Evolutionary conservation across 371 early-diverging fungal species (phyloP).

Genomic region (Mucor mucedo): DNA sequence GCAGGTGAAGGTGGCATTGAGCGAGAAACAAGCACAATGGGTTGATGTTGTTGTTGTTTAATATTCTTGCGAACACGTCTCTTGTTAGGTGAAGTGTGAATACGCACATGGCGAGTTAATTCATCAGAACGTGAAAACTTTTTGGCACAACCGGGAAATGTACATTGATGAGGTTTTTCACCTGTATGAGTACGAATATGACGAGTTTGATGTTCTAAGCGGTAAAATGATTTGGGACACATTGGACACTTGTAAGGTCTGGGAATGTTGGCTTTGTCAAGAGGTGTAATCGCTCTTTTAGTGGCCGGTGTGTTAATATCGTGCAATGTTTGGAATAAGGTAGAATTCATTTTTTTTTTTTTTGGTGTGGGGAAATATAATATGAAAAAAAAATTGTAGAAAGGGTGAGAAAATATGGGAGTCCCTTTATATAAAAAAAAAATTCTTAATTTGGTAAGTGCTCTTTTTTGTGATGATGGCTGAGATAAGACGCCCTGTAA

Average conservation of each 20-base stretch:
- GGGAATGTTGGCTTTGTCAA: constrained; percentile 50
- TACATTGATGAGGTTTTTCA: constrained; percentile 88
- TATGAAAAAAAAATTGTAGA: constrained; percentile 5
- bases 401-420: constrained; percentile 11
- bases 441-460: constrained; percentile 2
- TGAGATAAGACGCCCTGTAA: constrained; percentile 23
- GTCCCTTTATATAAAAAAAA: constrained; percentile 20
- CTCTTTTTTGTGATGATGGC: constrained; percentile 22
- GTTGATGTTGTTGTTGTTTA: constrained; percentile 18
- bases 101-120: constrained; percentile 82
- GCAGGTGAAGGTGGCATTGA: constrained; percentile 47
- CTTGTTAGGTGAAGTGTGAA: constrained; percentile 62
- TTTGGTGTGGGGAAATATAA: constrained; percentile 12
- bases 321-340: constrained; percentile 10
- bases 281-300: constrained; percentile 36
- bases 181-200: constrained; percentile 93
- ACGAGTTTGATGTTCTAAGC: constrained; percentile 83
- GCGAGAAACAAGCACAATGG: constrained; percentile 17
- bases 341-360: constrained; percentile 7
- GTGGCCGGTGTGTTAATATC: constrained; percentile 17
- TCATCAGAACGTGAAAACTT: constrained; percentile 92
- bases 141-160: constrained; percentile 80
- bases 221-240: constrained; percentile 71
- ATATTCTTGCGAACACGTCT: constrained; percentile 35
- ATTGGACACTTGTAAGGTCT: constrained; percentile 73